Conservation (phyloP, 768 basidiomycete genomes). For the Boletus rubescentipes region DNA sequence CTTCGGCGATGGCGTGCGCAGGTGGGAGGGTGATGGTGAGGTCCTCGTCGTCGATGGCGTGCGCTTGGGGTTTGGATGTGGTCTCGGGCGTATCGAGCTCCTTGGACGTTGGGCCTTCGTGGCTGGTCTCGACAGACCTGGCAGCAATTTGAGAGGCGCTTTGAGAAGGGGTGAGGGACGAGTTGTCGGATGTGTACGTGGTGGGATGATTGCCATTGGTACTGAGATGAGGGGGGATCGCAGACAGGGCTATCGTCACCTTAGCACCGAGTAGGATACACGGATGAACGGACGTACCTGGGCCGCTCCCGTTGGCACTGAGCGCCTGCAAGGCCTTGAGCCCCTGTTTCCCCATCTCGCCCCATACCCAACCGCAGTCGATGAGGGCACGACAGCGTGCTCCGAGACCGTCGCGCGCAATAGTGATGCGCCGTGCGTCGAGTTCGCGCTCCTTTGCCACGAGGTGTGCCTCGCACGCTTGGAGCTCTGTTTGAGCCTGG, state of each 20-base stretch:
- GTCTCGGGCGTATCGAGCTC: not conserved
- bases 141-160: slow-evolving; percentile 60
- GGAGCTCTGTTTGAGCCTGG: slow-evolving; percentile 74
- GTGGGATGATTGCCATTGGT: slow-evolving; percentile 17
- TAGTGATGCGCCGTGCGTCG: slow-evolving; percentile 46
- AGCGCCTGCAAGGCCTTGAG: slow-evolving; percentile 32
- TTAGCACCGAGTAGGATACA: too few species aligned
- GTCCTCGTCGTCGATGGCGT: not conserved
- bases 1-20: slow-evolving; percentile 29
- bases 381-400: slow-evolving; percentile 63
- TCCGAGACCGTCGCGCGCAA: slow-evolving; percentile 61
- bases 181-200: slow-evolving; percentile 47
- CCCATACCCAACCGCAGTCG: slow-evolving; percentile 69
- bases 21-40: slow-evolving; percentile 25
- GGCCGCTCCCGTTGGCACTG: not conserved
- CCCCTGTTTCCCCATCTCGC: slow-evolving; percentile 63
- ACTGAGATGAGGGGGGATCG: slow-evolving; percentile 4
- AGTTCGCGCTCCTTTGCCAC: slow-evolving; percentile 69
- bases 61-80: not conserved
- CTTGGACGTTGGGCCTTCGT: slow-evolving; percentile 13
- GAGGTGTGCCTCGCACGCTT: slow-evolving; percentile 78
- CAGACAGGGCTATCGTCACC: not conserved
- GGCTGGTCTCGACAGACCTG: slow-evolving; percentile 19
- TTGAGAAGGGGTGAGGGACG: slow-evolving; percentile 75
- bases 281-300: not conserved